Evolutionary conservation across 805 yeast species (phyloP), one percentile per base, ranked within the genome.

Genomic region (Saturnispora hagleri): DNA sequence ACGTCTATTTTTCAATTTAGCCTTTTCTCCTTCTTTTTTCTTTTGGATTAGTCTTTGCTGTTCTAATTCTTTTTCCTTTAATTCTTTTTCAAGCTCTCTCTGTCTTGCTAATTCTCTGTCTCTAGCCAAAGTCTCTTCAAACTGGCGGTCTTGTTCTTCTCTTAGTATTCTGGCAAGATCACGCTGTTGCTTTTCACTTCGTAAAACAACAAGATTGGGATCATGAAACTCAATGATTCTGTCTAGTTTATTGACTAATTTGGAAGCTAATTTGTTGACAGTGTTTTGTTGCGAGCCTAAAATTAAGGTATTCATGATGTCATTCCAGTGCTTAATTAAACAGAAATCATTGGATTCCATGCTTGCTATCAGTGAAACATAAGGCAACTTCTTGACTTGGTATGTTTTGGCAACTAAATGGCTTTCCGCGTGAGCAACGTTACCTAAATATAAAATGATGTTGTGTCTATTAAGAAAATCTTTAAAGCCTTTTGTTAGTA

Each of bases 61-160:
- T 8, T 48, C 51, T 50, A 57, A 58, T 31, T 59, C 66, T 49
- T 41, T 33, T n/a, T 45, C 58, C 58, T 42, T 51, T 56, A 60
- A 65, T 43, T 56, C 53, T 43, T 53, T 50, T 46, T 57, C 51
- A 22, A 54, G 54, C 46, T 66, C 62, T 56, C 73, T 76, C 54
- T 75, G 70, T 40, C 72, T 66, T 60, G 76, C 77, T 59, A 82
- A 81, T 42, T 72, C 57, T 57, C 70, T 73, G 65, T 86, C 93
- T 46, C 69, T 72, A 35, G 74, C 67, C 48, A 86, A 67, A 0
- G 89, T 80, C 54, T 73, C 76, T 57, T 79, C 74, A 60, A 80
- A 86, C 18, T 87, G 88, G 47, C 71, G 68, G 57, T 85, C 89
- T 63, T 86, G 93, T 55, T 79, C 74, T 57, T 78, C 75, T 57